Evolutionary conservation across 352 stramenopile genomes (phyloP).

Genomic region (Pythium phragmiticola): DNA sequence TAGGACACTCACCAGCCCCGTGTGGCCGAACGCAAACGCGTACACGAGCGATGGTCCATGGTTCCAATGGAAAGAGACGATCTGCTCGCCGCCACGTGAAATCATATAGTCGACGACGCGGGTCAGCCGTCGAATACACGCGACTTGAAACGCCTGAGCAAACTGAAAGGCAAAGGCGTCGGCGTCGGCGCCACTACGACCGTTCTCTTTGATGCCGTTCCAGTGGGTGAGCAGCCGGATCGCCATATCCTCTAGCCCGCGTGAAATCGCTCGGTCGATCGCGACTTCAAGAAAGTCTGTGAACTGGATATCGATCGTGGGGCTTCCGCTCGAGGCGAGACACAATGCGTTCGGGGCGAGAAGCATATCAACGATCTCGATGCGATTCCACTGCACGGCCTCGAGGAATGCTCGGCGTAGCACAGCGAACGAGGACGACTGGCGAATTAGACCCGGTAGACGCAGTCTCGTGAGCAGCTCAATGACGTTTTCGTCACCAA

Average conservation of each 20-base stretch:
- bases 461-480: conserved; percentile 17
- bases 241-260: conserved; percentile 66
- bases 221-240: conserved; percentile 54
- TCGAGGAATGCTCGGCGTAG: conserved; percentile 59
- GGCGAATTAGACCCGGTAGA: conserved; percentile 13
- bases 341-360: conserved; percentile 9
- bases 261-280: conserved; percentile 51
- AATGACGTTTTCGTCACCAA: conserved; percentile 24
- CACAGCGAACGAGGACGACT: conserved; percentile 32
- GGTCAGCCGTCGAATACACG: conserved; percentile 51
- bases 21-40: conserved; percentile 61
- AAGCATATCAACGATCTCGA: conserved; percentile 47
- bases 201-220: conserved; percentile 46
- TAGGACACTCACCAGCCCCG: conserved; percentile 34
- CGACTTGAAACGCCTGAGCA: conserved; percentile 54
- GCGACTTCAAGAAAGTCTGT: conserved; percentile 57
- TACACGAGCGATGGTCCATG: conserved; percentile 59
- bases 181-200: conserved; percentile 25
- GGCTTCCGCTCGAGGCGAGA: not conserved
- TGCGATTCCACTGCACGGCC: conserved; percentile 56
- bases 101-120: conserved; percentile 53
- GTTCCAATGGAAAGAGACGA: conserved; percentile 61
- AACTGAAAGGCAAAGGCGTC: conserved; percentile 71
- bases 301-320: conserved; percentile 18
- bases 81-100: conserved; percentile 44